Evolutionary conservation across 1,284 basidiomycete genomes (phyloP), one percentile per base, ranked within the genome.

Genomic region (Trichosporon ovoides): DNA sequence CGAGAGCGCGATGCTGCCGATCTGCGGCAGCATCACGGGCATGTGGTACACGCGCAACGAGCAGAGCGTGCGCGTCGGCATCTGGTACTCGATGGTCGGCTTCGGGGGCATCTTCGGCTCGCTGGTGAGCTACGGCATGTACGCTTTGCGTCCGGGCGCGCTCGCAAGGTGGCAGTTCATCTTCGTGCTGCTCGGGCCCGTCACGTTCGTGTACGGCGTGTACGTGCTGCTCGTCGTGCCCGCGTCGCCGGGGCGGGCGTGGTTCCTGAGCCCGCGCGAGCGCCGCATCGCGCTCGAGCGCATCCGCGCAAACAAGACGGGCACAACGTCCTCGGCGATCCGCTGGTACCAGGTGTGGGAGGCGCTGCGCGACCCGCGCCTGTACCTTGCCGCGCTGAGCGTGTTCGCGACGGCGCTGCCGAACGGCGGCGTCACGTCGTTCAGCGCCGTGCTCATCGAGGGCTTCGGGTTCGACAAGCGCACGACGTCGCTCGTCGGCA

Each of bases 211-310:
- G 24, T 50, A 33, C 12, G 48, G 48, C 28, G 10, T 50, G 14
- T 50, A 50, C 31, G 48, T 50, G 10, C 28, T 50, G 24, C 61
- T 66, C 52, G 38, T 69, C 53, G 64, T 78, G 33, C 77, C 77
- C 6, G 63, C 62, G 36, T 71, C 68, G 19, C 75, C 75, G 1
- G 66, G 69, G 22, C 67, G 59, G n/a, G 75, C 76, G 7, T 59
- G 56, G 6, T 79, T 74, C 67, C 64, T 79, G 13, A 68, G 58
- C 16, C 69, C 74, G 18, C 65, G 72, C 14, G 71, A 79, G 57
- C 75, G 74, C 57, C 59, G 68, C 40, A 57, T 78, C 46, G 75
- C 77, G 0, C 63, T 78, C 48, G 77, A 78, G 63, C 67, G 77
- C 12, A 68, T 79, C 56, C 65, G 77, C 22, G 63, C 65, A 19